A percentile compares a stretch with the other conserved stretches of the same genome.
Evolutionary conservation across 2,329 filamentous ascomycete genomes (phyloP).

Genomic region (Sclerotinia trifoliorum): DNA sequence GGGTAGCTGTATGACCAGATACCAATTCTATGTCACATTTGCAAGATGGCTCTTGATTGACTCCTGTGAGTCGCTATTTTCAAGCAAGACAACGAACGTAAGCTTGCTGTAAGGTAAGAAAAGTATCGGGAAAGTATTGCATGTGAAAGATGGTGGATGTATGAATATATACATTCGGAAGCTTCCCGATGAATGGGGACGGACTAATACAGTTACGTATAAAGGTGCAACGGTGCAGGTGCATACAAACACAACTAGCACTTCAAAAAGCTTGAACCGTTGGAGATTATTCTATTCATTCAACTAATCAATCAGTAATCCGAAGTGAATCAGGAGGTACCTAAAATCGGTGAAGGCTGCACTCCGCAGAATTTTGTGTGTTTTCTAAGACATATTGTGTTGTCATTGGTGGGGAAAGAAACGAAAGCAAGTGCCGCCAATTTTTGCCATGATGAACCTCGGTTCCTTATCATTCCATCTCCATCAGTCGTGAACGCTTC

Average conservation of each 20-base stretch:
- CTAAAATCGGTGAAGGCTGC: conserved; percentile 11
- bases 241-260: not conserved
- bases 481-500: not conserved
- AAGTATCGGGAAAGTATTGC: not conserved
- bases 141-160: not conserved
- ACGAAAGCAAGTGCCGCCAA: not conserved
- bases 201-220: not conserved
- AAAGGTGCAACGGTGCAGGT: not conserved
- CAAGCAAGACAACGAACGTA: not conserved
- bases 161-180: not conserved
- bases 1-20: not conserved
- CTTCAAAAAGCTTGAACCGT: too few relatives aligned
- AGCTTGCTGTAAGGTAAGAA: not conserved
- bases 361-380: not conserved
- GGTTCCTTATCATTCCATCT: conserved; percentile 2
- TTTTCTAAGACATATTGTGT: conserved; percentile 17
- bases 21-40: not conserved
- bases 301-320: not conserved
- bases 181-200: not conserved
- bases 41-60: not conserved
- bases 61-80: not conserved
- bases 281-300: not conserved
- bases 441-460: conserved; percentile 12
- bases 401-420: conserved; percentile 15
- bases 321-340: not conserved